Conservation (phyloP, 2,329 filamentous ascomycete species). For the Xylariaceae sp. region DNA sequence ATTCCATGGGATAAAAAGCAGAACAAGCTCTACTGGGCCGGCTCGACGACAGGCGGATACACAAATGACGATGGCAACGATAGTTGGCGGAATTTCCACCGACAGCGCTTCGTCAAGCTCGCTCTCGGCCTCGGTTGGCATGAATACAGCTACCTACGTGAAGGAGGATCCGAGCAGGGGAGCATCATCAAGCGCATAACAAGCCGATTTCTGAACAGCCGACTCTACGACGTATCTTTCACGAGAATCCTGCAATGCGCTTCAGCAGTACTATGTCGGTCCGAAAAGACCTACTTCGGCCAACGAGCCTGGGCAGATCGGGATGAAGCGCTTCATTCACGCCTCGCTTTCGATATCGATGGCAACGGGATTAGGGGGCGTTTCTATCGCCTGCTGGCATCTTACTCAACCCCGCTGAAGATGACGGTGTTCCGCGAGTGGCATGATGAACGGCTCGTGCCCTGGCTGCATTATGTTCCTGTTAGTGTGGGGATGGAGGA, state of each 20-base stretch:
- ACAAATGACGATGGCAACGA: conserved; percentile 25
- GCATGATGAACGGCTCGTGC: conserved; percentile 53
- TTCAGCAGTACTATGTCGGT: conserved; percentile 32
- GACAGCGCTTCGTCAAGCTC: conserved; percentile 43
- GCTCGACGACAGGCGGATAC: conserved; percentile 50
- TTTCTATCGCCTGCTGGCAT: conserved; percentile 48
- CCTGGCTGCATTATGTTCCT: conserved; percentile 56
- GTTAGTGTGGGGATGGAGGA: conserved; percentile 48
- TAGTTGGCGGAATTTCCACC: conserved; percentile 42
- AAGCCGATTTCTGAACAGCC: conserved; percentile 34
- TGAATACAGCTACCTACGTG: conserved; percentile 33
- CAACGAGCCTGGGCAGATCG: conserved; percentile 31
- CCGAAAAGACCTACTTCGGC: conserved; percentile 32
- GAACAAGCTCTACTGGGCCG: conserved; percentile 54
- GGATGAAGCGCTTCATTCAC: conserved; percentile 35
- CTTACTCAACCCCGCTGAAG: conserved; percentile 46
- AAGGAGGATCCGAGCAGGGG: no score
- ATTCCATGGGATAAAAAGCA: conserved; percentile 46
- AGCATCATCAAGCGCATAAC: conserved; percentile 16
- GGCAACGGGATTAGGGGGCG: conserved; percentile 54
- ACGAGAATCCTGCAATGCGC: conserved; percentile 45
- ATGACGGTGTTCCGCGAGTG: conserved; percentile 52
- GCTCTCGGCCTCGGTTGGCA: conserved; percentile 30
- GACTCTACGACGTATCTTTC: conserved; percentile 43
- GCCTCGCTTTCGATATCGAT: conserved; percentile 49